Conservation (phyloP, 2,329 filamentous ascomycete species). For the Epichloe glyceriae region DNA sequence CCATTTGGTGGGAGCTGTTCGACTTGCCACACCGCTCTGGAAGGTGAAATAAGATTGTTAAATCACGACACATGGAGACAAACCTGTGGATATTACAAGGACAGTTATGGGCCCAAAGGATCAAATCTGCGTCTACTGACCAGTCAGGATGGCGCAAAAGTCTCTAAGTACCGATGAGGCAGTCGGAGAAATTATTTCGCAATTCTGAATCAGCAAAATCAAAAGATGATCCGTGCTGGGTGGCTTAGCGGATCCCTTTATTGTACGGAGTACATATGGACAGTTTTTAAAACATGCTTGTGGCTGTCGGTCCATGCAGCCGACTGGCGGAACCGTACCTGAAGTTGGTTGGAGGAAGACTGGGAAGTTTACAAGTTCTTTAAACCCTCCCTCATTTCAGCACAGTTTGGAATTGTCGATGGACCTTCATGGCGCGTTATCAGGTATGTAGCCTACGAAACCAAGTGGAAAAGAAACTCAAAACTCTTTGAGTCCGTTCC, state of each 20-base stretch:
- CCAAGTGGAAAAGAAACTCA: background rate
- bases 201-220: constrained; percentile 7
- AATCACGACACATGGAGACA: background rate
- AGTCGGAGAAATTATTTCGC: constrained; percentile 9
- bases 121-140: constrained; percentile 1
- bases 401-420: too few species aligned
- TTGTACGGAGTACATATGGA: background rate
- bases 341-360: too few species aligned
- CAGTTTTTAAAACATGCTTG: background rate
- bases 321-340: background rate
- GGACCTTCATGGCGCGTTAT: too few species aligned
- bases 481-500: background rate
- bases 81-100: background rate
- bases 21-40: constrained; percentile 1
- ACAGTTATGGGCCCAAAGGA: background rate
- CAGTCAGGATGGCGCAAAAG: constrained; percentile 3
- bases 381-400: too few species aligned
- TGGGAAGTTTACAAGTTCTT: too few species aligned
- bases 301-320: constrained; percentile 1
- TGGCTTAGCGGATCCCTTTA: constrained; percentile 4
- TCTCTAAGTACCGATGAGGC: constrained; percentile 5
- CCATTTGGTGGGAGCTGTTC: background rate
- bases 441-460: background rate
- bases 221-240: constrained; percentile 2
- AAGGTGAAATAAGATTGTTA: background rate